These are phyloP conservation scores for Solanum sparsipilum DNA, from an alignment of 257 asterid species.

Conservation along the genomic window DNA sequence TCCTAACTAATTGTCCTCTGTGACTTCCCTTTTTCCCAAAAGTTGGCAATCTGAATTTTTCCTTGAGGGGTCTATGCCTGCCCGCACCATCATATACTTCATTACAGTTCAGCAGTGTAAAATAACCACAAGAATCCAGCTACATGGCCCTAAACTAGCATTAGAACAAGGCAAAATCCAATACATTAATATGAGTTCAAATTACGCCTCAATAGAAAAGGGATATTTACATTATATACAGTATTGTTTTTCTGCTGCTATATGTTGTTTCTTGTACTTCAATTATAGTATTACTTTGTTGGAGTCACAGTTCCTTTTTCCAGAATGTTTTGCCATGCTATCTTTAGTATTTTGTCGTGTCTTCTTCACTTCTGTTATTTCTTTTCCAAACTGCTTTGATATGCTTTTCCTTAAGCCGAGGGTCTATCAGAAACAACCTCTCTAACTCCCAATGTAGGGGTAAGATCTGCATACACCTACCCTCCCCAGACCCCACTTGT, in stretches of 20 bases:
- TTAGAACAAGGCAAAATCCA: neutral
- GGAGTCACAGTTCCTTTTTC: neutral
- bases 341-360: neutral
- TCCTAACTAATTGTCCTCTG: neutral
- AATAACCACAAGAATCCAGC: neutral
- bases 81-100: neutral
- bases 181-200: neutral
- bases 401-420: neutral
- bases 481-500: neutral
- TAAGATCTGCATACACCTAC: neutral
- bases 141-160: neutral
- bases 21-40: neutral
- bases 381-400: neutral
- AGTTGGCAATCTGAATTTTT: neutral
- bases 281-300: neutral
- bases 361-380: neutral
- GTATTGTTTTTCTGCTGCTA: neutral
- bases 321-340: neutral
- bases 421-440: neutral
- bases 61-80: neutral
- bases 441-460: neutral
- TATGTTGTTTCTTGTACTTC: neutral
- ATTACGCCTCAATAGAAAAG: neutral
- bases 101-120: neutral
- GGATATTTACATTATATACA: neutral